A percentile compares a stretch with the other conserved stretches of the same genome.
These are phyloP conservation scores for Cupressus sempervirens DNA, from an alignment of 75 land plant genomes.

Conservation along the genomic window DNA sequence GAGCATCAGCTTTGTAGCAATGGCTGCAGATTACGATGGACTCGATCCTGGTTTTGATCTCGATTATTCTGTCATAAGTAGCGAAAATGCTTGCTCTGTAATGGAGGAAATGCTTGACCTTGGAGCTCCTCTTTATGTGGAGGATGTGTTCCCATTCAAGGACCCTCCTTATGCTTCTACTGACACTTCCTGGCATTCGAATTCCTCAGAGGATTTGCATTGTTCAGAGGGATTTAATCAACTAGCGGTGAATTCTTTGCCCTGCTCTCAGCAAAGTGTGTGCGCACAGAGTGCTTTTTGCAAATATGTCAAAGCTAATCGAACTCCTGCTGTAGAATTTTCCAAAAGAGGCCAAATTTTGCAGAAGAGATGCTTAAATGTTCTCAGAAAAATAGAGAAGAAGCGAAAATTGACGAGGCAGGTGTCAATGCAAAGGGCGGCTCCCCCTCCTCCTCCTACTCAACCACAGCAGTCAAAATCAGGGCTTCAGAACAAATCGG, in stretches of 20 bases:
- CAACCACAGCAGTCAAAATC: background rate
- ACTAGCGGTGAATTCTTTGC: background rate
- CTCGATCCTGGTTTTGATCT: background rate
- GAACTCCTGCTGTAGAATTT: background rate
- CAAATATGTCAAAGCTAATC: background rate
- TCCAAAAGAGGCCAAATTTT: background rate
- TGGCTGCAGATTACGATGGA: background rate
- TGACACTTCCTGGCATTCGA: slow-evolving; percentile 1
- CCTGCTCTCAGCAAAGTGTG: background rate
- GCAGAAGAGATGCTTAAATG: background rate
- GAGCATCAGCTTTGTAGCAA: background rate
- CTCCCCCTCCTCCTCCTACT: background rate
- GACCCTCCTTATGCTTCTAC: background rate
- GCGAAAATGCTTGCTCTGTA: background rate
- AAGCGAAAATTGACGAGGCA: background rate
- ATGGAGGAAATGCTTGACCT: background rate
- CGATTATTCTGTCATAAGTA: background rate
- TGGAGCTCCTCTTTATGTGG: background rate
- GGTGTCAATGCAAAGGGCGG: background rate
- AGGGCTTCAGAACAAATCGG: background rate
- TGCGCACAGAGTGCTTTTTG: background rate
- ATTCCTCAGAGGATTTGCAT: background rate
- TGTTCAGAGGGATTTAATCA: background rate
- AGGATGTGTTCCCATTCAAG: background rate
- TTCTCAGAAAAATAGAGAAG: background rate